Base-by-base conservation (phyloP, 805 yeast genomes). In the Teunomyces lycoperdinae region DNA sequence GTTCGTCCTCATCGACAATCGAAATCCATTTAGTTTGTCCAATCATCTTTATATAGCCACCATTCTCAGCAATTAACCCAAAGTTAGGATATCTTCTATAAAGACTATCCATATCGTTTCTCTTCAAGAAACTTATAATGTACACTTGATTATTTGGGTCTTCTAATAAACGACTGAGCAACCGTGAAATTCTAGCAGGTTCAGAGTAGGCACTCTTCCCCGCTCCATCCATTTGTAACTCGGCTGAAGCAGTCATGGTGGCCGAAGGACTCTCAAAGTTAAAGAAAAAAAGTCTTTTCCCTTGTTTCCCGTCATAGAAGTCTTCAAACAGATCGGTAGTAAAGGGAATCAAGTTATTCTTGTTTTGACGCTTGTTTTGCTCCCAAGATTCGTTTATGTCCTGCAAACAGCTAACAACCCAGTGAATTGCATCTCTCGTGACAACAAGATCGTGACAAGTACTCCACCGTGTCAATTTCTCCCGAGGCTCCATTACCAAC, bases 61-160 rank as follows among this genome's bases (percentile, higher is more conserved):
- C 98, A 60, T 85, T 84, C 64, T 91, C 98, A 1, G 97, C 96
- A 52, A 92, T 83, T 45, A 92, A 71, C 0, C 97, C 97, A 28
- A 91, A 59, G 35, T 80, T 80, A 1, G 85, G 80, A 3, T 82
- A 76, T 54, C 89, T 77, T 14, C 85, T 74, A 67, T 84, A 90
- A 45, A 81, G 68, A 46, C 87, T 74, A 51, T 85, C 87, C 59
- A 91, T 67, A 36, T 84, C 87, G 1, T 74, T 65, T 50, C 85
- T 75, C 45, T 82, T 83, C 58, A 83, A 77, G 40, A 81, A 79
- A 53, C 90, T 83, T 47, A 86, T 74, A 3, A 91, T 76, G 60
- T 85, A 91, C 2, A 92, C 90, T 40, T 77, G 71, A 58, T 89
- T 89, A 8, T 63, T 55, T 0, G 83, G 77, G 56, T 85, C 84